These are phyloP conservation scores for Didymosphaeria variabile DNA, from an alignment of 2,329 filamentous ascomycete genomes.

Conservation along the genomic window DNA sequence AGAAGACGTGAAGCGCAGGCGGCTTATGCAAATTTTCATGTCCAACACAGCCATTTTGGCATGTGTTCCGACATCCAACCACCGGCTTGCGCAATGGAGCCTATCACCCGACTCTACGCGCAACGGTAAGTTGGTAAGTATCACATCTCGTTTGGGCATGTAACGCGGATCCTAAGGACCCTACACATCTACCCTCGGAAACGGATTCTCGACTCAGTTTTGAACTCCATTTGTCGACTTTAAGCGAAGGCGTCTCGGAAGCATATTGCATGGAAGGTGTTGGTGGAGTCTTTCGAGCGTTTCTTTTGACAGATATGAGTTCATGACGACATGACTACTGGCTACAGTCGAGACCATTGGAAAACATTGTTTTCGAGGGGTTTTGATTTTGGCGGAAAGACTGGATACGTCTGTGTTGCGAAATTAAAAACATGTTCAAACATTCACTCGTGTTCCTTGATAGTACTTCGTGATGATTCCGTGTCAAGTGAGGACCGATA, in stretches of 20 bases:
- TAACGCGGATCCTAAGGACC: slow-evolving; percentile 44
- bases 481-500: too few species aligned
- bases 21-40: slow-evolving; percentile 27
- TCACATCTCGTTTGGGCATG: slow-evolving; percentile 52
- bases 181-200: slow-evolving; percentile 46
- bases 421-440: slow-evolving; percentile 9
- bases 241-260: slow-evolving; percentile 46
- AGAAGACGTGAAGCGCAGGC: slow-evolving; percentile 20
- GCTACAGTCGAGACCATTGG: slow-evolving; percentile 10
- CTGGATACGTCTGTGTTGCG: slow-evolving; percentile 11
- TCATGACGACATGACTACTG: slow-evolving; percentile 26
- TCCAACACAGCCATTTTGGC: slow-evolving; percentile 19
- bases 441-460: not conserved
- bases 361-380: slow-evolving; percentile 12
- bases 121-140: slow-evolving; percentile 55
- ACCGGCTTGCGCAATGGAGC: slow-evolving; percentile 52
- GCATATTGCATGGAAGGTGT: slow-evolving; percentile 37
- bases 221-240: slow-evolving; percentile 24
- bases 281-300: slow-evolving; percentile 35
- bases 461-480: too few species aligned
- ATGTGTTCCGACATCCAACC: slow-evolving; percentile 26
- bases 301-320: slow-evolving; percentile 28
- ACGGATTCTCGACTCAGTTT: slow-evolving; percentile 31
- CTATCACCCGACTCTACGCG: slow-evolving; percentile 48
- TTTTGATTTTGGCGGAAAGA: slow-evolving; percentile 1